phyloP scores from a whole-genome alignment of 2,329 filamentous ascomycete species.

The Dissoconium aciculare region DNA sequence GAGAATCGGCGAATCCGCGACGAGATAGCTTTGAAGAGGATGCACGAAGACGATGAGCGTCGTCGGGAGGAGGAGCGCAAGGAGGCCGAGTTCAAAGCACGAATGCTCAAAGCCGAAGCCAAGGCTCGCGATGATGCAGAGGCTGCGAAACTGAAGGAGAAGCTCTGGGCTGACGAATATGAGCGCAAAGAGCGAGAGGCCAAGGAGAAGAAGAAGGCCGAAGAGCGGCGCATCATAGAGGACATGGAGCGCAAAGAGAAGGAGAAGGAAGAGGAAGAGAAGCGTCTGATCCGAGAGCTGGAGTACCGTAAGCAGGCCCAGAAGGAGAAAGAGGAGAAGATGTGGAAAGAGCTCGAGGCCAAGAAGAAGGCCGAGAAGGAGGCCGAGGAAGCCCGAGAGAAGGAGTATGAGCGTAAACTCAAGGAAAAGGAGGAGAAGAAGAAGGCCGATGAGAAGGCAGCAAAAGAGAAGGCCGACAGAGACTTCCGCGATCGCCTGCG shows the following conservation, averaged over 20 bases:
- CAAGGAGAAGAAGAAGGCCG: constrained; percentile 23
- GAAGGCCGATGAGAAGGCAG: constrained; percentile 15
- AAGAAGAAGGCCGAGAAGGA: constrained; percentile 24
- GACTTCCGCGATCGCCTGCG: constrained; percentile 32
- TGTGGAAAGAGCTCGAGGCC: constrained; percentile 10
- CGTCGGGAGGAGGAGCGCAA: constrained; percentile 17
- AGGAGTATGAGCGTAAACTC: constrained; percentile 48
- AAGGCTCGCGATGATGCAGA: constrained; percentile 19
- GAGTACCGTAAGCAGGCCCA: constrained; percentile 17
- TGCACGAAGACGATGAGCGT: constrained; percentile 16
- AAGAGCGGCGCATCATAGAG: constrained; percentile 15
- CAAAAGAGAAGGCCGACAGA: constrained; percentile 29
- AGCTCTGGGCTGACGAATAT: constrained; percentile 27
- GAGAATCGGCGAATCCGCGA: constrained; percentile 24
- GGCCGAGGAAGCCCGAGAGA: constrained; percentile 29
- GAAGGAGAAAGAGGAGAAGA: constrained; percentile 23
- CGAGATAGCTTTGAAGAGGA: not conserved
- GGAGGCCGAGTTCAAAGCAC: constrained; percentile 19
- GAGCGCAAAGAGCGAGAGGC: constrained; percentile 26
- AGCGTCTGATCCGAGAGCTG: constrained; percentile 26
- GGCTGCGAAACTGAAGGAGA: constrained; percentile 22
- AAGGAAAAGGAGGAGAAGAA: constrained; percentile 42
- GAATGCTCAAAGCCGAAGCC: constrained; percentile 17
- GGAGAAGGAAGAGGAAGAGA: constrained; percentile 27
- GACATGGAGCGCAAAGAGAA: constrained; percentile 21